These are phyloP conservation scores for Gaillardinia entomophila DNA, from an alignment of 805 yeast genomes.

Conservation along the genomic window DNA sequence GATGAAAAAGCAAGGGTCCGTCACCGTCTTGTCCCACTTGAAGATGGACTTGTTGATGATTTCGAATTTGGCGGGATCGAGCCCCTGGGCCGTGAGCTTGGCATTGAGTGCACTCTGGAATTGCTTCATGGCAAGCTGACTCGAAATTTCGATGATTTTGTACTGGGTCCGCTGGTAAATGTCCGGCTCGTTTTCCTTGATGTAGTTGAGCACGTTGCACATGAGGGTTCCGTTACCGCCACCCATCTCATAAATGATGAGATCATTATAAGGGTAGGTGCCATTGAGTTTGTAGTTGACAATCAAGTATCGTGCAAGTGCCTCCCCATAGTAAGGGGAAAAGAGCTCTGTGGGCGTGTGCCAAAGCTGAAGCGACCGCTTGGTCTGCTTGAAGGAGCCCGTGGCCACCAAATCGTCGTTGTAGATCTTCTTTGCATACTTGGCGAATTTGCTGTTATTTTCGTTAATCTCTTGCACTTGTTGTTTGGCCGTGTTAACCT, in stretches of 20 bases:
- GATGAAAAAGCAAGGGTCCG: constrained; percentile 68
- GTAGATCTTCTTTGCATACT: constrained; percentile 19
- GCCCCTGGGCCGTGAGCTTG: constrained; percentile 29
- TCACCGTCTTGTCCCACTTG: constrained; percentile 58
- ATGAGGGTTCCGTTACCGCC: constrained; percentile 88
- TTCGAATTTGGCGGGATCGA: constrained; percentile 53
- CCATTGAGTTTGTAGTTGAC: constrained; percentile 62
- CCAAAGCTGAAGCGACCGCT: constrained; percentile 64
- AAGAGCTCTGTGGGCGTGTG: constrained; percentile 87
- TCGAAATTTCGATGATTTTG: constrained; percentile 66
- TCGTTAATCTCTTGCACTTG: constrained; percentile 6
- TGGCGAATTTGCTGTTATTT: constrained; percentile 22
- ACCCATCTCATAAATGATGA: constrained; percentile 80
- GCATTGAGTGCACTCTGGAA: constrained; percentile 26
- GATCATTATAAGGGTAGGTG: constrained; percentile 61
- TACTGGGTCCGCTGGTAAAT: constrained; percentile 65
- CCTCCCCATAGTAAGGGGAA: constrained; percentile 80
- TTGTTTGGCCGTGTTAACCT: constrained; percentile 6
- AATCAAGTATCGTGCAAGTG: constrained; percentile 73
- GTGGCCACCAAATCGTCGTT: constrained; percentile 15
- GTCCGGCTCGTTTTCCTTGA: constrained; percentile 60
- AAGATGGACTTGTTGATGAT: constrained; percentile 71
- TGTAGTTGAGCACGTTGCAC: constrained; percentile 64
- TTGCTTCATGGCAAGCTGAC: constrained; percentile 57
- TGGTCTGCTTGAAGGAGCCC: constrained; percentile 8